A percentile compares a stretch with the other conserved stretches of the same genome.
These are phyloP conservation scores for Cladosporium colombiae DNA, from an alignment of 2,329 filamentous ascomycete species.

Conservation along the genomic window DNA sequence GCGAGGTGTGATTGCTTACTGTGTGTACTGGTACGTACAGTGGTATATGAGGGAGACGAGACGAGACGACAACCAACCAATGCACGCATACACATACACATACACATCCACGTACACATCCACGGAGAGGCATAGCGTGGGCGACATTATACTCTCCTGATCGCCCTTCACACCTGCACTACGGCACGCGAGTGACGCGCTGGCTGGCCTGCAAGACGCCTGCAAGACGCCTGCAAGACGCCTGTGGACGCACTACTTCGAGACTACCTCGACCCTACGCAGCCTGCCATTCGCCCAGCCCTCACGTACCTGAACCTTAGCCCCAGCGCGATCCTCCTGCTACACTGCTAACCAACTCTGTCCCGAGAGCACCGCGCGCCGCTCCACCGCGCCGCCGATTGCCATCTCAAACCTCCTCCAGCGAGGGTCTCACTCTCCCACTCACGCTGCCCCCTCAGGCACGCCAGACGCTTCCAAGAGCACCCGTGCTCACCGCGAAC, in stretches of 20 bases:
- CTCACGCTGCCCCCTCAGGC: neutral
- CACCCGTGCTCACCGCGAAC: slow-evolving; percentile 10
- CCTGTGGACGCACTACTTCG: neutral
- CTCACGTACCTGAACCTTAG: neutral
- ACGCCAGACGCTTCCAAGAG: neutral
- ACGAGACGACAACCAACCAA: neutral
- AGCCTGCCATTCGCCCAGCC: neutral
- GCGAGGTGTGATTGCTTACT: neutral
- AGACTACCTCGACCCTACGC: neutral
- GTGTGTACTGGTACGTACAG: neutral
- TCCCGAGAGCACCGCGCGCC: neutral
- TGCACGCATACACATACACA: neutral
- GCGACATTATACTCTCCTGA: neutral
- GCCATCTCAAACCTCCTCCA: neutral
- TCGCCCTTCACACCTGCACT: slow-evolving; percentile 9
- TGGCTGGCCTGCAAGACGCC: neutral
- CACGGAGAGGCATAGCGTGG: neutral
- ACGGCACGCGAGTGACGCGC: neutral
- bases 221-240: neutral
- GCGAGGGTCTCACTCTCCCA: slow-evolving; percentile 20
- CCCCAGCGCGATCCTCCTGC: neutral
- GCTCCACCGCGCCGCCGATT: slow-evolving; percentile 6
- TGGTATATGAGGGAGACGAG: neutral
- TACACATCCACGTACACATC: neutral
- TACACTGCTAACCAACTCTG: neutral